Percentiles rank a stretch among this genome's conserved stretches.
These are phyloP conservation scores for Phytophthora pinifolia DNA, from an alignment of 352 stramenopile species.

Conservation along the genomic window DNA sequence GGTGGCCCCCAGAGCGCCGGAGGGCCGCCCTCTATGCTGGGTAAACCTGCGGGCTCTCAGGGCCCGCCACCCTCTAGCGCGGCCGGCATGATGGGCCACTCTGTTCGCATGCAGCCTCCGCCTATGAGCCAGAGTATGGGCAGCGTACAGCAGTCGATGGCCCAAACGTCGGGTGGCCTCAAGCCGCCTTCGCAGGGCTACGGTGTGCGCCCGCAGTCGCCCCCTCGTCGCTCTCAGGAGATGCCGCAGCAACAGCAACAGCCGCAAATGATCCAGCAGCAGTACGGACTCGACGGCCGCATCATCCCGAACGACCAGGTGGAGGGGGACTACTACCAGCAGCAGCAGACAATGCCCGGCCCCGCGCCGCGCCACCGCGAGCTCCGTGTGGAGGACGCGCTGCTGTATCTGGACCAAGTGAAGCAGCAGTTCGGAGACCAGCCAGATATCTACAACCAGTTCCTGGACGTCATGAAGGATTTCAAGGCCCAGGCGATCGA, in stretches of 20 bases:
- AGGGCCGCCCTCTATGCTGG: constrained; percentile 50
- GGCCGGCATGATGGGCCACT: constrained; percentile 50
- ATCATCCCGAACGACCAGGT: constrained; percentile 43
- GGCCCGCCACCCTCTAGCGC: constrained; percentile 24
- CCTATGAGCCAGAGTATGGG: constrained; percentile 49
- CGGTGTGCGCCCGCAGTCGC: constrained; percentile 45
- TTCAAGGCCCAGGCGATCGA: constrained; percentile 99
- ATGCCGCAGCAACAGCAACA: constrained; percentile 37
- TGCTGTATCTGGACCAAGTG: constrained; percentile 99
- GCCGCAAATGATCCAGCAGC: constrained; percentile 48
- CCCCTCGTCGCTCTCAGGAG: constrained; percentile 38
- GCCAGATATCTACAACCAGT: constrained; percentile 99
- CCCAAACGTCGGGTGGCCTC: constrained; percentile 27
- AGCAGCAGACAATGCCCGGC: constrained; percentile 23
- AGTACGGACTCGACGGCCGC: constrained; percentile 62
- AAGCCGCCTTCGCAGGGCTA: constrained; percentile 38
- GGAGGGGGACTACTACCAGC: constrained; percentile 45
- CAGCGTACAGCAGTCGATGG: constrained; percentile 35
- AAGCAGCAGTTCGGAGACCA: constrained; percentile 99
- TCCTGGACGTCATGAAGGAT: constrained; percentile 99
- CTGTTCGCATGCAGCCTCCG: constrained; percentile 57
- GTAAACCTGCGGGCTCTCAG: constrained; percentile 44
- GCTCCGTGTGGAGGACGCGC: constrained; percentile 97
- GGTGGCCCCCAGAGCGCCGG: constrained; percentile 27
- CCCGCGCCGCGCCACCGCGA: constrained; percentile 64